These are phyloP conservation scores for Dioszegia hungarica DNA, from an alignment of 768 basidiomycete species.

Conservation along the genomic window DNA sequence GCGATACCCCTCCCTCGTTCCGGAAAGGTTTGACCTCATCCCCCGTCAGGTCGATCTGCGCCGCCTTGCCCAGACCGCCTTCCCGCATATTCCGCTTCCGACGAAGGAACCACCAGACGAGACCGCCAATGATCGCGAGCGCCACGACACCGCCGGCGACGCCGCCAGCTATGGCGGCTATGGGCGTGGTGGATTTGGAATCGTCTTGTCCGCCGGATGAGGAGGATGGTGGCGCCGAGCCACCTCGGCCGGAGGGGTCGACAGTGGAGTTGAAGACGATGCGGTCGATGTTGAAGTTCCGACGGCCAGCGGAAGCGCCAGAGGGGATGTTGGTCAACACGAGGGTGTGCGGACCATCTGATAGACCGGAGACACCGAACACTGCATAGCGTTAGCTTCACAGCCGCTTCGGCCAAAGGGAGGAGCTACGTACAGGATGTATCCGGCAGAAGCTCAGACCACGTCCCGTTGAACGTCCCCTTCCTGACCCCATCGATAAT, in stretches of 20 bases:
- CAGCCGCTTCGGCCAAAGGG: background rate
- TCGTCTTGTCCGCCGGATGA: background rate
- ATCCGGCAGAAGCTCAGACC: background rate
- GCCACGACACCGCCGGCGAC: constrained; percentile 36
- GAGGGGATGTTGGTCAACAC: constrained; percentile 4
- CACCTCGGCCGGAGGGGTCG: no score
- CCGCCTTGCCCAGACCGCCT: background rate
- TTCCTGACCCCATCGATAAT: background rate
- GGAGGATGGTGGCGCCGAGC: no score
- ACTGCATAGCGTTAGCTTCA: background rate
- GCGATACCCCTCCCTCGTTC: no score
- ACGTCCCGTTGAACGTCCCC: background rate
- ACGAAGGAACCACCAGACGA: constrained; percentile 25
- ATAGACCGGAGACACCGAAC: background rate
- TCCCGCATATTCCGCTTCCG: constrained; percentile 11
- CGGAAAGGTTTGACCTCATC: constrained; percentile 19
- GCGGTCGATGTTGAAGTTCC: constrained; percentile 23
- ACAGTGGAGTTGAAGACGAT: constrained; percentile 26
- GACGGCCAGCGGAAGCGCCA: no score
- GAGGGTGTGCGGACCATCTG: background rate
- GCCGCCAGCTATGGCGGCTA: constrained; percentile 37
- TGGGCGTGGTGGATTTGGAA: background rate
- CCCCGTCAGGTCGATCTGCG: constrained; percentile 12
- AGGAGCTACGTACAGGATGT: background rate
- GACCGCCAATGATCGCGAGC: constrained; percentile 23